Evolutionary conservation across 257 asterid species (phyloP), one percentile per base, ranked within the genome.

Genomic region (Solanum paucissectum): DNA sequence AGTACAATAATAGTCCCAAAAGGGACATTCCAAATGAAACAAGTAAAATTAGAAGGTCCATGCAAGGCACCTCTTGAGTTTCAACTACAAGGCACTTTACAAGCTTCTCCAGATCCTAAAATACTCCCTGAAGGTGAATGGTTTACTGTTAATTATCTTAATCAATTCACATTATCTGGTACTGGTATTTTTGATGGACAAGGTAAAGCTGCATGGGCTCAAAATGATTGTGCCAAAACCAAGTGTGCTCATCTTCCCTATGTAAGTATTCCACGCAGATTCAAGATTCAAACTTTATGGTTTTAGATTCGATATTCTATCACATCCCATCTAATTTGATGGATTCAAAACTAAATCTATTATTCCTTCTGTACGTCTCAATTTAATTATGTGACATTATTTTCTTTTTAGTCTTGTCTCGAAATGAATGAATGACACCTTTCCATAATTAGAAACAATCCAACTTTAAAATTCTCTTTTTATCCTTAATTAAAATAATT

Each of bases 121-220:
- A 40, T 37, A 18, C 87, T 91, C 83, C 86, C 40, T 25, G 73
- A 76, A 2, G 62, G 40, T 25, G 91, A 81, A 55, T 89, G 93
- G 93, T 42, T 91, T 12, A 68, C 75, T 32, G 44, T 86, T 27
- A 55, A 75, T 33, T 36, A 87, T n/a, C 60, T 91, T 13, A 88
- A 89, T 60, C 34, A 71, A 7, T 88, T 91, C 81, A 89, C 77
- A n/a, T 88, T 91, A 20, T 58, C 85, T 21, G 90, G 91, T 6
- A 81, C 87, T 73, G 90, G 90, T 40, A 84, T 49, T 27, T 88
- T 91, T 83, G 93, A 91, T 88, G 93, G 93, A 16, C 91, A 91
- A 86, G 93, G 93, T 64, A 71, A 74, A 32, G 7, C 38, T 13
- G 89, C 93, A 9, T 91, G 93, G 93, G 34, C 9, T 8, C 27